Conservation (phyloP, 176 grass and related monocot genomes). For the Oryza glumipatula region DNA sequence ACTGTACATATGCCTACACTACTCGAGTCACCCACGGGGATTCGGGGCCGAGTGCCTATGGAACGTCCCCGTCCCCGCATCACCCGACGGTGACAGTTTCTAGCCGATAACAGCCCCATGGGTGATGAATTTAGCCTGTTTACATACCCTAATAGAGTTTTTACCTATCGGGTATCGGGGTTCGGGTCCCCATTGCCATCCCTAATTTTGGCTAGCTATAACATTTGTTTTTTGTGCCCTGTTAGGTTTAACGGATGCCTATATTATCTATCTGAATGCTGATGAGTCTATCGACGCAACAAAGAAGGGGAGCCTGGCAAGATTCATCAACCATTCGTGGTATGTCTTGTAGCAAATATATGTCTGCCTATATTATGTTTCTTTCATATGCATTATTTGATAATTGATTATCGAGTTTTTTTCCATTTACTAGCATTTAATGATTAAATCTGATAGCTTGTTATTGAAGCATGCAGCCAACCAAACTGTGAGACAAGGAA, state of each 20-base stretch:
- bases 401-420: conserved; percentile 2
- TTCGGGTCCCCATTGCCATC: too few species aligned
- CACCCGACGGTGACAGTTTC: too few species aligned
- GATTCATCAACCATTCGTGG: conserved; percentile 98
- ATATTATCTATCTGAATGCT: conserved; percentile 95
- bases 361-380: conserved; percentile 2
- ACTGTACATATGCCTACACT: too few species aligned
- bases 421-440: conserved; percentile 6
- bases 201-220: conserved; percentile 17
- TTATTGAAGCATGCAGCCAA: conserved; percentile 65
- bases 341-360: conserved; percentile 32
- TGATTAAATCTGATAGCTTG: conserved; percentile 40
- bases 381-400: conserved; percentile 8
- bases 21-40: too few species aligned
- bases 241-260: conserved; percentile 83
- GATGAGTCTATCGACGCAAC: conserved; percentile 99
- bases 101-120: too few species aligned
- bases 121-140: too few species aligned
- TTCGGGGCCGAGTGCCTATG: too few species aligned
- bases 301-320: conserved; percentile 91
- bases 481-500: conserved; percentile 96
- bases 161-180: too few species aligned
- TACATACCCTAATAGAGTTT: too few species aligned
- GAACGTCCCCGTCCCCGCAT: too few species aligned
- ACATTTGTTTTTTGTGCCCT: conserved; percentile 30